Percentiles rank a stretch among this genome's conserved stretches.
These are phyloP conservation scores for Xerocomellus dryophilus DNA, from an alignment of 768 basidiomycete species.

Conservation along the genomic window DNA sequence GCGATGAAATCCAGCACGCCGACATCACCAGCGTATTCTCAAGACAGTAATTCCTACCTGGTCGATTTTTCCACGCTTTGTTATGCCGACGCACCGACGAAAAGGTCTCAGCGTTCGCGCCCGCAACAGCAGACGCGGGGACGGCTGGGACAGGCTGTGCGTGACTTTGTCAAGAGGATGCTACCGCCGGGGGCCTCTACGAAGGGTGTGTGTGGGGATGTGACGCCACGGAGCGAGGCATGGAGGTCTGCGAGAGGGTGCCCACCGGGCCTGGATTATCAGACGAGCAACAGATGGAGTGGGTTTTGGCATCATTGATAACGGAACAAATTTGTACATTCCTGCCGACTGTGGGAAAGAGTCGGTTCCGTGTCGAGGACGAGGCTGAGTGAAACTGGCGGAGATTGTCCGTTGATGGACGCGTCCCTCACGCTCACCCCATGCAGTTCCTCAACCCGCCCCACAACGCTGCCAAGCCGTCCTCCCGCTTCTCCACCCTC, in stretches of 20 bases:
- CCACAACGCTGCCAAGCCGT: slow-evolving; percentile 20
- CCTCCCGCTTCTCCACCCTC: slow-evolving; percentile 41
- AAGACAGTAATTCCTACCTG: slow-evolving; percentile 5
- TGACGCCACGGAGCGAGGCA: too few relatives aligned
- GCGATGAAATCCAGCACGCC: not conserved
- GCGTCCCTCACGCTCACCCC: too few relatives aligned
- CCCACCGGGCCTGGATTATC: too few relatives aligned
- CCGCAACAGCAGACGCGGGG: slow-evolving; percentile 5
- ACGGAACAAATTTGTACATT: too few relatives aligned
- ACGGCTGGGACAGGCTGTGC: slow-evolving; percentile 22
- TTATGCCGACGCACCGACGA: not conserved
- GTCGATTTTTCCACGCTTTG: slow-evolving; percentile 17
- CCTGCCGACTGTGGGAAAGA: too few relatives aligned
- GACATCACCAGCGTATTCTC: slow-evolving; percentile 1
- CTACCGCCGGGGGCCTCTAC: slow-evolving; percentile 2
- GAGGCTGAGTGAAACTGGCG: too few relatives aligned
- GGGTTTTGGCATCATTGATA: slow-evolving; percentile 19
- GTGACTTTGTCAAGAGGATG: slow-evolving; percentile 22
- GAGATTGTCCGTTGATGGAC: too few relatives aligned
- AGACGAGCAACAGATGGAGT: slow-evolving; percentile 24
- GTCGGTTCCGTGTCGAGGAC: too few relatives aligned
- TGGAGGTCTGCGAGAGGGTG: too few relatives aligned
- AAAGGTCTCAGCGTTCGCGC: not conserved
- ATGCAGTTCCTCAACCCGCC: slow-evolving; percentile 8
- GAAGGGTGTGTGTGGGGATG: too few relatives aligned